Evolutionary conservation across 441 rosid species (phyloP), one percentile per base, ranked within the genome.

Genomic region (Bocquillonia castaneifolia): DNA sequence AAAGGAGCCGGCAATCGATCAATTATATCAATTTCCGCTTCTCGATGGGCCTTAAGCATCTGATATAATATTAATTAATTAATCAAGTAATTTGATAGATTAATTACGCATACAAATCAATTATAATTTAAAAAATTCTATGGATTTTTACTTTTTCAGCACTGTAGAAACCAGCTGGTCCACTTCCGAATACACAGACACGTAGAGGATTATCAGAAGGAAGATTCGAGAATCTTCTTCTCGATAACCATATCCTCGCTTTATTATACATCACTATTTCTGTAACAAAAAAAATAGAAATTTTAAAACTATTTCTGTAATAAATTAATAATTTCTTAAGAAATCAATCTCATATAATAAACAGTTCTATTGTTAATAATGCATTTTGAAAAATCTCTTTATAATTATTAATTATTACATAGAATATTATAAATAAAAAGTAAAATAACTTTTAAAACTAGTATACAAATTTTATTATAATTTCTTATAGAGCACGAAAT

Each of bases 1-100:
- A 82, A 94, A 2, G 97, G 99, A 15, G 90, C 88, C 0, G 97
- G 97, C 72, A 94, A 84, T 23, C 97, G 88, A 78, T 94, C 99
- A 32, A 94, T 81, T 50, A 94, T 80, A 68, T 90, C 99, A 42
- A 94, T 79, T 64, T 69, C 82, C 3, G 89, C 93, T 32, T 74
- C 83, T 73, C 72, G 79, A 53, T 90, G 93, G 0, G 80, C 77
- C 81, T 92, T 94, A 78, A 94, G 53, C 76, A 92, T 70, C 99
- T 94, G 74, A 29, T 20, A n/a, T n/a, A n/a, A n/a, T 12, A 48
- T 23, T 56, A 56, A 17, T 34, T 44, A 67, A 40, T 3, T 9
- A 64, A 42, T 5, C 47, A 42, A 36, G 40, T 10, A 40, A 29
- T 9, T 13, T 31, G 0, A 51, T 17, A 0, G 28, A 39, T 44